Conservation (phyloP, 305 asterid genomes). For the Nicotiana rustica region DNA sequence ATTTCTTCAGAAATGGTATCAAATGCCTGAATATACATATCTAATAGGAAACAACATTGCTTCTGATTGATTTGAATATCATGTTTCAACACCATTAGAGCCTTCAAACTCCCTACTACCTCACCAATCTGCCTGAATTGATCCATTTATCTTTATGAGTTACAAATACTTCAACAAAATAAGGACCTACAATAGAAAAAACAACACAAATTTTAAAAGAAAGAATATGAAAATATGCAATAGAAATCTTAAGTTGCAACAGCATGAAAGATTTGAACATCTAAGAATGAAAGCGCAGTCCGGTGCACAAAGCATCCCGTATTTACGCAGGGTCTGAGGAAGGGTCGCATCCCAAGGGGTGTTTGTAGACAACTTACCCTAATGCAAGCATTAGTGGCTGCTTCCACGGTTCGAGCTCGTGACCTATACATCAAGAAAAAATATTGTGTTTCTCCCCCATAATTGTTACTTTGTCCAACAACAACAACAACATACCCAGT, state of each 20-base stretch:
- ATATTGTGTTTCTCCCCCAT: not conserved
- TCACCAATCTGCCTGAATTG: constrained; percentile 86
- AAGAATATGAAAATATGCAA: not conserved
- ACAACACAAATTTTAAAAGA: constrained; percentile 15
- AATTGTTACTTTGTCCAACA: not conserved
- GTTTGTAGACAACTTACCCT: no score
- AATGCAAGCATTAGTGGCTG: no score
- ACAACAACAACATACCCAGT: no score
- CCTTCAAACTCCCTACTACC: constrained; percentile 76
- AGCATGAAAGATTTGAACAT: not conserved
- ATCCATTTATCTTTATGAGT: constrained; percentile 56
- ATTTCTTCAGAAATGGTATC: constrained; percentile 71
- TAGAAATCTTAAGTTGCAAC: not conserved
- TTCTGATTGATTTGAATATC: constrained; percentile 74
- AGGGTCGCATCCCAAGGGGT: no score
- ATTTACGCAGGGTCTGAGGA: no score
- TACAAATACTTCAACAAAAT: not conserved
- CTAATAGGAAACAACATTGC: constrained; percentile 74
- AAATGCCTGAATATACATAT: constrained; percentile 65
- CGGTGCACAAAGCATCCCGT: no score
- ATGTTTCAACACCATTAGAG: constrained; percentile 77
- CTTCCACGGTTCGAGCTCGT: no score
- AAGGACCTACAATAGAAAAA: constrained; percentile 21
- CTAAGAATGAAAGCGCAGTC: not conserved
- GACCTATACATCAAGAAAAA: not conserved